Conservation (phyloP, 345 rosid species). For the Eucalyptus microcorys region DNA sequence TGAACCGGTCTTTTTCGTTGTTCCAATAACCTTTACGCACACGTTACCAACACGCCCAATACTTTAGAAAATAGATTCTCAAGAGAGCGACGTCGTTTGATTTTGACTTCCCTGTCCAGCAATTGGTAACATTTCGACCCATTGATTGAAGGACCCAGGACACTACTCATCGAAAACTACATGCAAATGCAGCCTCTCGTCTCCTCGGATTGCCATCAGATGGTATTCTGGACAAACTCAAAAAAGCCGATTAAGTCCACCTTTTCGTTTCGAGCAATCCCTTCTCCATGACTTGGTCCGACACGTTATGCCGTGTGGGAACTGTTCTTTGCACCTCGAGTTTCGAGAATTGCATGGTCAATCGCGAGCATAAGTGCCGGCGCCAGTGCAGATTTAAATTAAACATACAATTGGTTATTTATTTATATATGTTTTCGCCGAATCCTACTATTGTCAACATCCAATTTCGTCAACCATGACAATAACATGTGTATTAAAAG, state of each 20-base stretch:
- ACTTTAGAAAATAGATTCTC: not conserved
- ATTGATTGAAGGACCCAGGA: not conserved
- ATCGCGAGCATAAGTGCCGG: not conserved
- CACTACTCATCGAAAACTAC: not conserved
- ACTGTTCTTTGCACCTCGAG: not conserved
- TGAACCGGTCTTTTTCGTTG: not conserved
- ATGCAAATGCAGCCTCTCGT: not conserved
- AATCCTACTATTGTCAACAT: not conserved
- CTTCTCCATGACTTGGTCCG: not conserved
- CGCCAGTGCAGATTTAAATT: not conserved
- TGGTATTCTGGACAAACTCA: not conserved
- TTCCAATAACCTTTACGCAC: not conserved
- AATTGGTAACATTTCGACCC: not conserved
- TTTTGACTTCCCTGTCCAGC: not conserved
- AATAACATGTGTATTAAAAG: not conserved
- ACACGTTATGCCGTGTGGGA: not conserved
- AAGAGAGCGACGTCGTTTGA: not conserved
- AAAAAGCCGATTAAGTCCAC: not conserved
- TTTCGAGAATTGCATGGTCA: not conserved
- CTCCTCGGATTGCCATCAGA: not conserved
- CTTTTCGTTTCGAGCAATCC: not conserved
- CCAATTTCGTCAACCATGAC: not conserved
- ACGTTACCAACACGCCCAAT: not conserved
- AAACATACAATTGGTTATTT: not conserved
- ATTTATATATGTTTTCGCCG: not conserved